Evolutionary conservation across 352 stramenopile species (phyloP).

Genomic region (Globisporangium acanthophoron): DNA sequence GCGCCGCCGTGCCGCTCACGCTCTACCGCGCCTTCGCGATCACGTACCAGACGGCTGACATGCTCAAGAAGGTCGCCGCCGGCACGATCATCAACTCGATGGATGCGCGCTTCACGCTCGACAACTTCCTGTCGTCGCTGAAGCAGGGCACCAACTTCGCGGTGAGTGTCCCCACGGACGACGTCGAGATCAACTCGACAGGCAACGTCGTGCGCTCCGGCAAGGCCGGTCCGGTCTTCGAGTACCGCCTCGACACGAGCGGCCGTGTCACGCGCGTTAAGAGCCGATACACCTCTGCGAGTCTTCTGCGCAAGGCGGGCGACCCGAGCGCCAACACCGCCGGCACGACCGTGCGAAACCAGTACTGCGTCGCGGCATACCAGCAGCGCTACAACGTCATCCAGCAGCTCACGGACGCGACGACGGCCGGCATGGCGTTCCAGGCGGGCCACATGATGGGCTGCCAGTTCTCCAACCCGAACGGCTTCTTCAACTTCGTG

Average conservation of each 20-base stretch:
- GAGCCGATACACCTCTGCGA: conserved; percentile 18
- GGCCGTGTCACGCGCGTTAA: conserved; percentile 16
- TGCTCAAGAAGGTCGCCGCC: conserved; percentile 22
- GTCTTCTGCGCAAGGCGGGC: conserved; percentile 20
- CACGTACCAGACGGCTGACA: conserved; percentile 25
- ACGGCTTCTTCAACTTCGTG: conserved; percentile 35
- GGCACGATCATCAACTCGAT: conserved; percentile 36
- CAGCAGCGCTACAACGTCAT: conserved; percentile 27
- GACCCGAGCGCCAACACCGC: conserved; percentile 16
- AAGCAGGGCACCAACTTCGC: conserved; percentile 4
- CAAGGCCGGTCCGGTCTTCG: conserved; percentile 17
- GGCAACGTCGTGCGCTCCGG: conserved; percentile 26
- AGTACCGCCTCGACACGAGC: conserved; percentile 18
- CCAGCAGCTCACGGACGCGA: conserved; percentile 24
- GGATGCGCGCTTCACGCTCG: conserved; percentile 25
- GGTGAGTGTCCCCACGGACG: conserved; percentile 20
- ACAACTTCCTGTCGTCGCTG: conserved; percentile 16
- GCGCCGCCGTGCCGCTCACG: conserved; percentile 19
- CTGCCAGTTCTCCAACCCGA: conserved; percentile 32
- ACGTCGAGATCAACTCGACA: conserved; percentile 20
- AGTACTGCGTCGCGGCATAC: conserved; percentile 28
- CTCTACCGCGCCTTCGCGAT: conserved; percentile 25
- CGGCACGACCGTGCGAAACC: conserved; percentile 19
- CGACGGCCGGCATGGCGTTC: conserved; percentile 16
- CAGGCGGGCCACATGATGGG: conserved; percentile 25